These are phyloP conservation scores for Dactylellina leptospora DNA, from an alignment of 2,329 filamentous ascomycete genomes.

Conservation along the genomic window DNA sequence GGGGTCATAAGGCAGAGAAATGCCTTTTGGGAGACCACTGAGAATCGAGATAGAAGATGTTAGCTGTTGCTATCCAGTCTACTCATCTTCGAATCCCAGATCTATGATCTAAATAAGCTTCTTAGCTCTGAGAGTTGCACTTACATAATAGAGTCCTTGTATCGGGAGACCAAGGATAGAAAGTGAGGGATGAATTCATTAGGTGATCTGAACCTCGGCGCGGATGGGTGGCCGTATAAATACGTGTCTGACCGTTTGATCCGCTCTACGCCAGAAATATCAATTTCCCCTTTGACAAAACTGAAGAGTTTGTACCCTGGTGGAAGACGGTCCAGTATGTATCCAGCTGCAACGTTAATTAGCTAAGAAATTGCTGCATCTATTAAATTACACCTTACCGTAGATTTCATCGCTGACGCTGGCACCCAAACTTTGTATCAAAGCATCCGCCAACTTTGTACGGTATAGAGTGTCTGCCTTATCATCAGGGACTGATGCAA, in stretches of 20 bases:
- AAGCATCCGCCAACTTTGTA: slow-evolving; percentile 21
- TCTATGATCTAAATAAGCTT: not conserved
- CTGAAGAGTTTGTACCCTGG: slow-evolving; percentile 22
- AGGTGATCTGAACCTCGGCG: slow-evolving; percentile 21
- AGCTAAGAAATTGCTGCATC: not conserved
- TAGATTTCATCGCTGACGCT: not conserved
- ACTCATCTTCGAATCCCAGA: not conserved
- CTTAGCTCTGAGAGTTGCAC: not conserved
- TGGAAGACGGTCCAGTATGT: slow-evolving; percentile 25
- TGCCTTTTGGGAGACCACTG: slow-evolving; percentile 28
- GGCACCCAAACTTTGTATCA: slow-evolving; percentile 9
- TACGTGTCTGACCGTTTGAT: slow-evolving; percentile 33
- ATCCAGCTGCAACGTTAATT: slow-evolving; percentile 16
- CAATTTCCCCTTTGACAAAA: slow-evolving; percentile 7
- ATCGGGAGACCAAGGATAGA: slow-evolving; percentile 1
- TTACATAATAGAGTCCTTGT: slow-evolving; percentile 21
- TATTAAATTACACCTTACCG: not conserved
- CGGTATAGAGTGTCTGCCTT: slow-evolving; percentile 6
- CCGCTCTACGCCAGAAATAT: slow-evolving; percentile 12
- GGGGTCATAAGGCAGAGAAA: slow-evolving; percentile 7
- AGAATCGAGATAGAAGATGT: slow-evolving; percentile 3
- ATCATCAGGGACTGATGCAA: not conserved
- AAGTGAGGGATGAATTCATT: slow-evolving; percentile 27
- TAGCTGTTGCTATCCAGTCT: not conserved
- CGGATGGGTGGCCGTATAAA: slow-evolving; percentile 36